Conservation (phyloP, 2,329 filamentous ascomycete species). For the Ascochyta lentis region DNA sequence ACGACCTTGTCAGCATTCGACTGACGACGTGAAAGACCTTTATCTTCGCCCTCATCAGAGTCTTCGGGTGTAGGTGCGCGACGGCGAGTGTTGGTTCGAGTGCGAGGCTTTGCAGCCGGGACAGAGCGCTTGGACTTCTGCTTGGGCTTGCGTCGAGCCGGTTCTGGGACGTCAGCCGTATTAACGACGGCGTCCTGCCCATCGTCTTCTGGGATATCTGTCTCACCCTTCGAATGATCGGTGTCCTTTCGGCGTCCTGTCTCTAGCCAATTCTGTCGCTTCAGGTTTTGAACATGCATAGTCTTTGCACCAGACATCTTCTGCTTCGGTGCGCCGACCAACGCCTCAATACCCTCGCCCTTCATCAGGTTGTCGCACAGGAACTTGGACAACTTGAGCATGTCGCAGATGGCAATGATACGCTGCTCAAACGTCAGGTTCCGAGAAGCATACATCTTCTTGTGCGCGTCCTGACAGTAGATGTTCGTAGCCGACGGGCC, state of each 20-base stretch:
- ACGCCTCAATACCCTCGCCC: slow-evolving; percentile 10
- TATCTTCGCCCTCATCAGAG: background rate
- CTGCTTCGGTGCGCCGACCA: slow-evolving; percentile 6
- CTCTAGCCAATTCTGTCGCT: slow-evolving; percentile 9
- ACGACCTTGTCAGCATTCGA: background rate
- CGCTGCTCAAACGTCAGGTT: slow-evolving; percentile 17
- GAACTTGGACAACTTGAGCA: slow-evolving; percentile 14
- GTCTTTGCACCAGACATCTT: slow-evolving; percentile 10
- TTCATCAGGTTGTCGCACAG: slow-evolving; percentile 22
- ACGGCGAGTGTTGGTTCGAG: background rate
- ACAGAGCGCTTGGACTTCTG: background rate
- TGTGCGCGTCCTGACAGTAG: slow-evolving; percentile 6
- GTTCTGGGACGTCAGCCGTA: background rate
- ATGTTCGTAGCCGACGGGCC: slow-evolving; percentile 11
- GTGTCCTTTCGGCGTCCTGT: background rate
- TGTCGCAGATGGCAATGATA: slow-evolving; percentile 8
- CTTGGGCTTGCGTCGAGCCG: background rate
- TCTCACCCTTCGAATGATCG: background rate
- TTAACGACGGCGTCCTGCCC: background rate
- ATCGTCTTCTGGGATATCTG: background rate
- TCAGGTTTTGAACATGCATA: slow-evolving; percentile 5
- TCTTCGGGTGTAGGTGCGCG: background rate
- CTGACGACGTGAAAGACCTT: background rate
- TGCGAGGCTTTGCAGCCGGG: background rate
- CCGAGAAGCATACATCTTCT: slow-evolving; percentile 7